Conservation (phyloP, 257 asterid species). For the Marsdenia floribunda region DNA sequence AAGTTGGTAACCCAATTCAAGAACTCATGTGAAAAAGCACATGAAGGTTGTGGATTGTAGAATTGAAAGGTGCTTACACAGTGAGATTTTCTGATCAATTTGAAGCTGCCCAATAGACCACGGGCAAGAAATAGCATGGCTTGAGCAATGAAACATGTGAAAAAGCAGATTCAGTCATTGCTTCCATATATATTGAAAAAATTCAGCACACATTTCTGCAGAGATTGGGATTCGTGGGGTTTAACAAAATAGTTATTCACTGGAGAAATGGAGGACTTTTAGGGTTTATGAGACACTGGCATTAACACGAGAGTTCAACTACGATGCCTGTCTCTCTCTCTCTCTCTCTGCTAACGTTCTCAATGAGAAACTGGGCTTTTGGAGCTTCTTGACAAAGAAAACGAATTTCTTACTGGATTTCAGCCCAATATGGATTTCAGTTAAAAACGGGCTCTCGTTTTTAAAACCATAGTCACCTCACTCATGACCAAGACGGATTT, state of each 20-base stretch:
- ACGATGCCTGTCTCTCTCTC: not conserved
- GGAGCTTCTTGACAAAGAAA: too few relatives aligned
- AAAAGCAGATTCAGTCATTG: constrained; percentile 31
- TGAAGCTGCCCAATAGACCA: constrained; percentile 28
- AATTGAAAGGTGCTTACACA: constrained; percentile 1
- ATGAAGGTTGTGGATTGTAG: constrained; percentile 11
- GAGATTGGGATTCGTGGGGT: not conserved
- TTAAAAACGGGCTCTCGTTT: not conserved
- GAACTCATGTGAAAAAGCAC: constrained; percentile 33
- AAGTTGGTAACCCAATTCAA: constrained; percentile 34
- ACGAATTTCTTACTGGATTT: not conserved
- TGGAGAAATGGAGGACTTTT: not conserved
- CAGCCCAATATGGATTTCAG: not conserved
- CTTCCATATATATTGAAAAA: constrained; percentile 33
- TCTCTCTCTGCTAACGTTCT: not conserved
- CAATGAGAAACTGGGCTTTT: not conserved
- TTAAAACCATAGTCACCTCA: too few relatives aligned
- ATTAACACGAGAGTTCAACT: too few relatives aligned
- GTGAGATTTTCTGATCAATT: constrained; percentile 40
- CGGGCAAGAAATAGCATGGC: constrained; percentile 67
- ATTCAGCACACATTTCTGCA: constrained; percentile 33
- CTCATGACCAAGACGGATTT: too few relatives aligned
- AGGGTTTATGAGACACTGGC: not conserved
- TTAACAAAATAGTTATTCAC: not conserved
- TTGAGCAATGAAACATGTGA: constrained; percentile 27